Base-by-base conservation (phyloP, 2,329 filamentous ascomycete genomes). In the Botrytis elliptica region DNA sequence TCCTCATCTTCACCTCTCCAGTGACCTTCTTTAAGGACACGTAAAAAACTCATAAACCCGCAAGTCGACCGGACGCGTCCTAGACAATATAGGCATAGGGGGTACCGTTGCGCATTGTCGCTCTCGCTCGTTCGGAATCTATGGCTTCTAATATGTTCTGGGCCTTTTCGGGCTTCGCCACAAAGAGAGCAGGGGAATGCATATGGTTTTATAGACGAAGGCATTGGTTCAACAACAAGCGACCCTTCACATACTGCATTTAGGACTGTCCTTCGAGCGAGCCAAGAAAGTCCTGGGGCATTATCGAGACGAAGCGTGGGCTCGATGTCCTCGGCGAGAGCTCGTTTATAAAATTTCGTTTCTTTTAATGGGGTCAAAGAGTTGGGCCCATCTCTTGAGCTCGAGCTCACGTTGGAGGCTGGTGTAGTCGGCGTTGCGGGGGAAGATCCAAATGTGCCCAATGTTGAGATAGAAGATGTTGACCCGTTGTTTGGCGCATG, bases 281-380 rank as follows among this genome's bases (percentile, higher is more conserved):
- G 88, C 94, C 96, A 99, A 0, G 94, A 98, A 42, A 99, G 88
- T 0, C 95, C 93, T 0, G 96, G 96, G 0, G 96, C 95, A 3
- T 90, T 88, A 81, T 99, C 96, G 5, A 99, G 88, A 60, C 96
- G 91, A 16, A 99, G 85, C 0, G 96, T 97, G 0, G 96, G 96
- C 81, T 99, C 96, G 73, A 99, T 93, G 80, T 99, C 96, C 82
- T 99, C 96, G 33, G 89, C 87, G 40, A 98, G 83, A 9, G 91
- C 91, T 65, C 96, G 91, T 84, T 98, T 98, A 85, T 95, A 99
- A 81, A 98, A 99, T 77, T 92, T 93, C 42, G 92, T 93, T 73
- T 98, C 96, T 80, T 96, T 97, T 59, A 99, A 84, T 7, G 91
- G 90, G 4, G 88, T 90, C 49, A 88, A 79, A 33, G 81, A 81